phyloP scores from a whole-genome alignment of 805 yeast genomes.

The Ogataea ramenticola region DNA sequence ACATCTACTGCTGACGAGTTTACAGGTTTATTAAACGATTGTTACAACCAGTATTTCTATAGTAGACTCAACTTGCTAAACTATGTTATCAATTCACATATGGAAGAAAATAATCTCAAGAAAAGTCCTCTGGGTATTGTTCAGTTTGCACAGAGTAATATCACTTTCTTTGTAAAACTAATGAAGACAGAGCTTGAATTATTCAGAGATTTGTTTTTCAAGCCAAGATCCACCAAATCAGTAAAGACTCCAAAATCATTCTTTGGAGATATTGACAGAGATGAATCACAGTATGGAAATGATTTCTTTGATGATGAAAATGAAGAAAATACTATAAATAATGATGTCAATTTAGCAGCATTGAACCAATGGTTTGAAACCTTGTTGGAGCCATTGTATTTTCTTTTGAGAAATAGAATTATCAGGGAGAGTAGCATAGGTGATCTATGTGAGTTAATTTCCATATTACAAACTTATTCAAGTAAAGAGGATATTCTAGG shows the following conservation, averaged over 20 bases:
- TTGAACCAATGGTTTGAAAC: slow-evolving; percentile 54
- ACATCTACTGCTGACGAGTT: slow-evolving; percentile 35
- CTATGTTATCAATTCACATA: slow-evolving; percentile 25
- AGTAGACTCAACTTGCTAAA: slow-evolving; percentile 44
- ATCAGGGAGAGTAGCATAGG: slow-evolving; percentile 65
- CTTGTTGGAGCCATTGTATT: slow-evolving; percentile 73
- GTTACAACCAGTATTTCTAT: slow-evolving; percentile 55
- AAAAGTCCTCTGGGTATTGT: slow-evolving; percentile 34
- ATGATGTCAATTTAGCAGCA: slow-evolving; percentile 22
- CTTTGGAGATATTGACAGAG: no score
- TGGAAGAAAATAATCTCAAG: slow-evolving; percentile 10
- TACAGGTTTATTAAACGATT: slow-evolving; percentile 59
- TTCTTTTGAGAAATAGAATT: slow-evolving; percentile 55
- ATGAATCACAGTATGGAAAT: no score
- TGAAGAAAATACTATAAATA: slow-evolving; percentile 8
- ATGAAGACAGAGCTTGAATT: slow-evolving; percentile 55
- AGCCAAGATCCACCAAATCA: no score
- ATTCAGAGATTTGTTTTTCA: slow-evolving; percentile 47
- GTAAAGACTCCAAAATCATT: no score
- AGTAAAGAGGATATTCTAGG: slow-evolving; percentile 54
- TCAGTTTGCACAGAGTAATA: slow-evolving; percentile 53
- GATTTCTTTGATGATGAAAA: slow-evolving; percentile 4
- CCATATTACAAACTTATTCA: slow-evolving; percentile 59
- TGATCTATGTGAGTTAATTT: slow-evolving; percentile 66
- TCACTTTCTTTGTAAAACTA: slow-evolving; percentile 52